phyloP scores from a whole-genome alignment of 2,329 filamentous ascomycete genomes.

The Ophidiomyces ophidiicola region DNA sequence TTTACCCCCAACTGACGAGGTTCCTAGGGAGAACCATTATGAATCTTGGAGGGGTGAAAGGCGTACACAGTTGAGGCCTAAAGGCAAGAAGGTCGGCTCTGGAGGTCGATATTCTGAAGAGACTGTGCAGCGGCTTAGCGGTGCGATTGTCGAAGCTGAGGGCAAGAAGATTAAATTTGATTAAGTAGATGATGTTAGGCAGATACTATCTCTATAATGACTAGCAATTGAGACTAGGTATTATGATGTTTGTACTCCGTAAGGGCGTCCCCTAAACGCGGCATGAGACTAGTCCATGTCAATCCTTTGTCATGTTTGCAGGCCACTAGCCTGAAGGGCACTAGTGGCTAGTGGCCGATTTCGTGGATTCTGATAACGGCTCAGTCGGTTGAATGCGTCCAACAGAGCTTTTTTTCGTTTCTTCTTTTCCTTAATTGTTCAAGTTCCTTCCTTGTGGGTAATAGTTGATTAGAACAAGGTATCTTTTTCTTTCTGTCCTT shows the following conservation, averaged over 20 bases:
- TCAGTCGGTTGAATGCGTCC: background rate
- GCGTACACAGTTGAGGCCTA: slow-evolving; percentile 22
- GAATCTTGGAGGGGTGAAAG: slow-evolving; percentile 26
- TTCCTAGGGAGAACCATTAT: slow-evolving; percentile 2
- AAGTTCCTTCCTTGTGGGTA: slow-evolving; percentile 3
- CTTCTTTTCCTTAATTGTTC: background rate
- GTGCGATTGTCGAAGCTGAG: slow-evolving; percentile 62
- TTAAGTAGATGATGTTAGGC: slow-evolving; percentile 28
- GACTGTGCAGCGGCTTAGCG: slow-evolving; percentile 55
- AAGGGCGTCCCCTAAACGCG: too few relatives aligned
- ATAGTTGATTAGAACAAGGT: slow-evolving; percentile 6
- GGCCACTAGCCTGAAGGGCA: too few relatives aligned
- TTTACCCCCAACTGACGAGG: slow-evolving; percentile 12
- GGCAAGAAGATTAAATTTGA: slow-evolving; percentile 80
- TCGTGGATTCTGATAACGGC: slow-evolving; percentile 11
- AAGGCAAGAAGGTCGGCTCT: slow-evolving; percentile 25
- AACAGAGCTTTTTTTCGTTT: background rate
- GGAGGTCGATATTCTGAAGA: slow-evolving; percentile 35
- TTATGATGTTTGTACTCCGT: too few relatives aligned
- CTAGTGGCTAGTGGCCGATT: slow-evolving; percentile 3
- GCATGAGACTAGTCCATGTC: too few relatives aligned
- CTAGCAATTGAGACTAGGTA: too few relatives aligned
- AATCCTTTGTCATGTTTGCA: too few relatives aligned
- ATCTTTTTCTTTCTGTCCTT: slow-evolving; percentile 1
- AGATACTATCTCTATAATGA: too few relatives aligned